A percentile compares a stretch with the other conserved stretches of the same genome.
phyloP scores from a whole-genome alignment of 2,329 filamentous ascomycete species.

The Talaromyces sp. region DNA sequence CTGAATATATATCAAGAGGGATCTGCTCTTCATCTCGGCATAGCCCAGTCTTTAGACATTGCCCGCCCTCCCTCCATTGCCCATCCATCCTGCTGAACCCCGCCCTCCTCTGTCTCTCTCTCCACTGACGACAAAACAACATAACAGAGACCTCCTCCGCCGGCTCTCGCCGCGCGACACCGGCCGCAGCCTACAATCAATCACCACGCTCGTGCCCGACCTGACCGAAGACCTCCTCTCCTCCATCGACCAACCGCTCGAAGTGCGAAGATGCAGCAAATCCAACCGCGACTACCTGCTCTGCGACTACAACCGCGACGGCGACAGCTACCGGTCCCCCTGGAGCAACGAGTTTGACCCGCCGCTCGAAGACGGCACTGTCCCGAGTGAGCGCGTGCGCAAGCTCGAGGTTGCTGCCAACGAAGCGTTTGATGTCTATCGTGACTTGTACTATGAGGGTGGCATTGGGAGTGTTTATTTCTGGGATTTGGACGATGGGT shows the following conservation, averaged over 20 bases:
- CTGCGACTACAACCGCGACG: constrained; percentile 99
- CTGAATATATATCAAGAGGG: neutral
- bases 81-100: neutral
- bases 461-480: constrained; percentile 95
- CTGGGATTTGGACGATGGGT: constrained; percentile 97
- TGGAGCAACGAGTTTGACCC: constrained; percentile 99
- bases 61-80: neutral
- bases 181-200: constrained; percentile 76
- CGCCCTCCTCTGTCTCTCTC: constrained; percentile 1
- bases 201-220: constrained; percentile 83
- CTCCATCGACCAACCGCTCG: constrained; percentile 92
- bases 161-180: constrained; percentile 95
- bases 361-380: constrained; percentile 77
- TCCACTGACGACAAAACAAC: neutral
- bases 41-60: neutral
- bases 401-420: constrained; percentile 94
- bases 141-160: constrained; percentile 83
- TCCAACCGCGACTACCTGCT: constrained; percentile 93
- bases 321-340: constrained; percentile 95
- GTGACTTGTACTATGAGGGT: constrained; percentile 89
- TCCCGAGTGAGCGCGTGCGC: constrained; percentile 84
- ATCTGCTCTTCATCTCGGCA: neutral
- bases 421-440: constrained; percentile 93
- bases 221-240: constrained; percentile 97
- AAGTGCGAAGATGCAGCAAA: constrained; percentile 78